A percentile compares a stretch with the other conserved stretches of the same genome.
These are phyloP conservation scores for Amniculicola lignicola DNA, from an alignment of 495 filamentous ascomycete genomes.

Conservation along the genomic window DNA sequence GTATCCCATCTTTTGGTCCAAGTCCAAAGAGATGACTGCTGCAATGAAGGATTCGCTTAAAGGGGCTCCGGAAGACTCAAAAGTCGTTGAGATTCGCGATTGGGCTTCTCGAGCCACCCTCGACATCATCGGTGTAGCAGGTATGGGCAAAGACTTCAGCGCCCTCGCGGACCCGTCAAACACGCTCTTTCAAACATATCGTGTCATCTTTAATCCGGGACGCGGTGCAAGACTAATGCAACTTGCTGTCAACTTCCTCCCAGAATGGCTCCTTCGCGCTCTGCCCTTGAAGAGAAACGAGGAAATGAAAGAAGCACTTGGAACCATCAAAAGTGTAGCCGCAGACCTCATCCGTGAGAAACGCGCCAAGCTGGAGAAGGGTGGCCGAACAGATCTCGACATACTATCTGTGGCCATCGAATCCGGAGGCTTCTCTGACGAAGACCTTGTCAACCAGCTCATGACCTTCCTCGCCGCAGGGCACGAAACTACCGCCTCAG, in stretches of 20 bases:
- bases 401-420: conserved; percentile 81
- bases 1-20: conserved; percentile 80
- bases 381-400: conserved; percentile 55
- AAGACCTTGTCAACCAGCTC: conserved; percentile 81
- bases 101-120: conserved; percentile 73
- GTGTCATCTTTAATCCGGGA: conserved; percentile 52
- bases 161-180: conserved; percentile 63
- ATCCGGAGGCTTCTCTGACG: conserved; percentile 71
- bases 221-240: conserved; percentile 45
- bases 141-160: conserved; percentile 76
- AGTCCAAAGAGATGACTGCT: conserved; percentile 48
- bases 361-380: conserved; percentile 57
- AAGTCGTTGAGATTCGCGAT: conserved; percentile 59
- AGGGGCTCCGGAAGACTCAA: conserved; percentile 38
- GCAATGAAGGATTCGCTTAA: conserved; percentile 47
- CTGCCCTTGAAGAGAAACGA: conserved; percentile 68
- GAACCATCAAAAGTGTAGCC: conserved; percentile 60
- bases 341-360: conserved; percentile 66
- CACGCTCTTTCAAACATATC: conserved; percentile 66
- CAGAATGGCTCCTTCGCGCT: conserved; percentile 47
- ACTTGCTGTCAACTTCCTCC: conserved; percentile 49
- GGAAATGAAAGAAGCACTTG: conserved; percentile 53
- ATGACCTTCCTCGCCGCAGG: conserved; percentile 95
- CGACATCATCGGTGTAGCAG: conserved; percentile 82
- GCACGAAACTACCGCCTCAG: conserved; percentile 71